Conservation (phyloP, 805 yeast genomes). For the Starmerella sp. region DNA sequence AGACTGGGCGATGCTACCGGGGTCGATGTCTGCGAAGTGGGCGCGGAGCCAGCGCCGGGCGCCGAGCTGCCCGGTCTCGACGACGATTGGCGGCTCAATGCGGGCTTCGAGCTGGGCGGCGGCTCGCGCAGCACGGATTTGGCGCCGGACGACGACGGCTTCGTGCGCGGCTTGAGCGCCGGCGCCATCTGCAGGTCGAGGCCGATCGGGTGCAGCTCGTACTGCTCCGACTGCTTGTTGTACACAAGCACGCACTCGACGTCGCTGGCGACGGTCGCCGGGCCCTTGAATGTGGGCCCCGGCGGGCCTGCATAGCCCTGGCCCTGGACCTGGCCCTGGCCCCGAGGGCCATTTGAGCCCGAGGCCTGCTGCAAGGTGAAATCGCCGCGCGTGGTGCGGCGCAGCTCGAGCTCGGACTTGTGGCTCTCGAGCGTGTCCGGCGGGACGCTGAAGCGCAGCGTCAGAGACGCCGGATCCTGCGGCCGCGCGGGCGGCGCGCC, state of each 20-base stretch:
- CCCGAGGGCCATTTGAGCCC: background rate
- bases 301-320: background rate
- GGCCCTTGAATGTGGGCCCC: conserved; percentile 22
- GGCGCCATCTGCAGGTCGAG: conserved; percentile 17
- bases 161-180: conserved; percentile 11
- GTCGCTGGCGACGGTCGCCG: conserved; percentile 22
- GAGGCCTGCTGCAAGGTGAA: conserved; percentile 12
- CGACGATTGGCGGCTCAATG: background rate
- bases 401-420: conserved; percentile 8
- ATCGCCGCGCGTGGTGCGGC: conserved; percentile 17
- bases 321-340: conserved; percentile 4
- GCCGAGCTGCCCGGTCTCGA: background rate
- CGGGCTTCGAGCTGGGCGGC: background rate
- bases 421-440: conserved; percentile 10
- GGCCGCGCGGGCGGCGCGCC: background rate
- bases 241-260: conserved; percentile 66
- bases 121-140: background rate
- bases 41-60: background rate
- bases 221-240: conserved; percentile 42
- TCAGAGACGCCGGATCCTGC: conserved; percentile 6
- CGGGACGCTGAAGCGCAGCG: conserved; percentile 16
- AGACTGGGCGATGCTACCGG: background rate
- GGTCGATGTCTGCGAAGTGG: background rate
- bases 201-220: conserved; percentile 23
- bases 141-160: conserved; percentile 1